Evolutionary conservation across 768 basidiomycete species (phyloP).

Genomic region (Suillus subluteus): DNA sequence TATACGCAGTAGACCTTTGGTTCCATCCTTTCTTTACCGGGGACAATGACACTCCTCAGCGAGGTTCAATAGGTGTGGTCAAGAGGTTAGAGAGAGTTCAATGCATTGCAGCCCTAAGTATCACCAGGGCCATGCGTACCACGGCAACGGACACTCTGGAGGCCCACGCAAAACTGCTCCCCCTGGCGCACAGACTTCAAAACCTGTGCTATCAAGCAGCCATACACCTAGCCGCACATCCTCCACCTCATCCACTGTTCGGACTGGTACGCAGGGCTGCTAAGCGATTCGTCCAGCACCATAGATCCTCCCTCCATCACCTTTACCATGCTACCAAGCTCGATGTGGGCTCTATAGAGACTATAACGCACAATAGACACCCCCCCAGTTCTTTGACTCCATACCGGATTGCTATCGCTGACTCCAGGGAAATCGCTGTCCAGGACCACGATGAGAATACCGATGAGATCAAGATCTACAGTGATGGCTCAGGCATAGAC

Average conservation of each 20-base stretch:
- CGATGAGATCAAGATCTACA: neutral
- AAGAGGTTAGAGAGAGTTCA: neutral
- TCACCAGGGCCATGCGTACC: constrained; percentile 19
- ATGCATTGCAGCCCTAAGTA: neutral
- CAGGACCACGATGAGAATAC: neutral
- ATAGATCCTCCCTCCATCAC: neutral
- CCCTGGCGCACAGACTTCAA: constrained; percentile 12
- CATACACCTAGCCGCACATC: neutral
- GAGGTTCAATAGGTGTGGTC: constrained; percentile 1
- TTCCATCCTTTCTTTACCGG: neutral
- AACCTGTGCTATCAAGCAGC: constrained; percentile 8
- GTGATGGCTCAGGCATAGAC: constrained; percentile 24
- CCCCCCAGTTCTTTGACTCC: neutral
- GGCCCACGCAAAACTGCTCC: constrained; percentile 22
- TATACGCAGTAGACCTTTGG: constrained; percentile 18
- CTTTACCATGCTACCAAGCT: neutral
- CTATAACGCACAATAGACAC: neutral
- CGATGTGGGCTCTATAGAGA: neutral
- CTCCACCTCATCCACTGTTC: neutral
- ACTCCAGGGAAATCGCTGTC: neutral
- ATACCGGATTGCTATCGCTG: neutral
- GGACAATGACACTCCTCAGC: neutral
- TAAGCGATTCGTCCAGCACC: neutral
- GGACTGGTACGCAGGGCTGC: neutral
- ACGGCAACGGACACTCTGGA: constrained; percentile 22